Base-by-base conservation (phyloP, 1,284 basidiomycete genomes). In the Rugosomyces carneus region DNA sequence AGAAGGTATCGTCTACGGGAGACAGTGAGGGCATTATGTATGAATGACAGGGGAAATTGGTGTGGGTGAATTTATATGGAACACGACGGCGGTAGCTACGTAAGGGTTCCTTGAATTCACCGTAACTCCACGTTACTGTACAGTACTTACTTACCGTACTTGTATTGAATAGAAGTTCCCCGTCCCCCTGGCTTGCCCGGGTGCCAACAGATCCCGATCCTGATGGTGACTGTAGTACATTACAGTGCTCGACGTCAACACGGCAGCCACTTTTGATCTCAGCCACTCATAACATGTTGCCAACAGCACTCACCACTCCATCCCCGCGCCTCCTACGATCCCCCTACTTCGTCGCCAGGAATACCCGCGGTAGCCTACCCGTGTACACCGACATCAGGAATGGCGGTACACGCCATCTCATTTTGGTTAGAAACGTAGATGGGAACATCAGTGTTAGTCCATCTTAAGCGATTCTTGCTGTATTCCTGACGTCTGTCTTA, bases 351-450 rank as follows among this genome's bases (percentile, higher is more conserved):
- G 68, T 88, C 42, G 71, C 73, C 23, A 75, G 84, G 51, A 88
- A 83, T 62, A 61, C 74, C 34, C 70, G 70, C 44, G 81, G 81
- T 29, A 74, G 75, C 40, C 71, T 88, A 21, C 84, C 84, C 40
- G 81, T 88, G 18, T 87, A 85, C 61, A 76, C 81, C 32, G 82
- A 87, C 61, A 62, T 84, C 44, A 78, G 81, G 53, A 84, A 82
- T 60, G 75, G 65, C 24, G 73, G 80, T 48, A 74, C 78, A 5
- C 73, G 75, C 48, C 68, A 78, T 54, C 64, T 75, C 24, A 63
- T 70, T 20, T 56, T 65, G 37, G 59, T 74, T 40, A 67, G 69
- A 35, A 71, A 72, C 52, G 55, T 74, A 26, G 68, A 72, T 51
- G 72, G 72, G 18, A 65, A 68, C 35, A 54, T 59, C 40, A 56